phyloP scores from a whole-genome alignment of 768 basidiomycete genomes.

The Boletus rubescentipes region DNA sequence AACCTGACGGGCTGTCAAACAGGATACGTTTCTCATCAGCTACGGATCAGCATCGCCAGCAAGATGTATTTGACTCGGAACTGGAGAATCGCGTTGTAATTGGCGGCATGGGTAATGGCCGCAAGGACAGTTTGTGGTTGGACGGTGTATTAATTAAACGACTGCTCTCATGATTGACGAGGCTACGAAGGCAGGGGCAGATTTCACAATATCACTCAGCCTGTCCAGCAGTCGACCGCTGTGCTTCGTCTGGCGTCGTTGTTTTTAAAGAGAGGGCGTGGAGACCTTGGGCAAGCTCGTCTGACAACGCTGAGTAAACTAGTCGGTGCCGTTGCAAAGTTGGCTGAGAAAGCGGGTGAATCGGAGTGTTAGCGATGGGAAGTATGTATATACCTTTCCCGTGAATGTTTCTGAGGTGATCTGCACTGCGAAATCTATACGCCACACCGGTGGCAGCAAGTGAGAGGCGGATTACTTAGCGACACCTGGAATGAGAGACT shows the following conservation, averaged over 20 bases:
- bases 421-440: constrained; percentile 72
- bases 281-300: constrained; percentile 68
- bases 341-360: constrained; percentile 41
- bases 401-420: constrained; percentile 71
- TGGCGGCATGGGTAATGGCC: constrained; percentile 15
- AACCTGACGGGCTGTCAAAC: constrained; percentile 3
- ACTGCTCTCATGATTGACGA: constrained; percentile 31
- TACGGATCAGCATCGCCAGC: constrained; percentile 19
- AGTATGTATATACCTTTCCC: constrained; percentile 56
- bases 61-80: constrained; percentile 5
- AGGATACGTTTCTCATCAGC: constrained; percentile 13
- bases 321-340: constrained; percentile 82
- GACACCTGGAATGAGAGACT: constrained; percentile 33
- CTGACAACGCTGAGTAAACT: constrained; percentile 68
- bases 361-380: constrained; percentile 4
- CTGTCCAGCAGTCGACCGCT: constrained; percentile 20
- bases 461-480: constrained; percentile 18
- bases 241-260: constrained; percentile 58
- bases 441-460: constrained; percentile 19
- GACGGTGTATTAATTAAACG: constrained; percentile 30
- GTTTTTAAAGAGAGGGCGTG: constrained; percentile 79
- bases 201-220: constrained; percentile 27
- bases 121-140: constrained; percentile 21
- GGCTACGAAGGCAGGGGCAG: constrained; percentile 6
- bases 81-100: constrained; percentile 22